Evolutionary conservation across 1,284 basidiomycete genomes (phyloP).

Genomic region (Cryptococcus floricola): DNA sequence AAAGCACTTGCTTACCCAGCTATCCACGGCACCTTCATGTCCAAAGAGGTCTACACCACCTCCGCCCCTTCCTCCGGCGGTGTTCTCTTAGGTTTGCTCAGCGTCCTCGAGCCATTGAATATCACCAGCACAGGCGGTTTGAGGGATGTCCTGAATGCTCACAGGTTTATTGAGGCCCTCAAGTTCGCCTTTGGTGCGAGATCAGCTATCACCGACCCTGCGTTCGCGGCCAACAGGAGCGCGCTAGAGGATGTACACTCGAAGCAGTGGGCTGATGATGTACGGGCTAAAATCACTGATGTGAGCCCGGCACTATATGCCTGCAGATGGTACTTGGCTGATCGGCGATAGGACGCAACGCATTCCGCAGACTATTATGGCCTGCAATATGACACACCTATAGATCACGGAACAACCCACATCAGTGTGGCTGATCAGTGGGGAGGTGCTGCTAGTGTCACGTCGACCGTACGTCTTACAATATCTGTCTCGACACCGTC

Average conservation of each 20-base stretch:
- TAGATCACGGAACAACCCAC: slow-evolving; percentile 90
- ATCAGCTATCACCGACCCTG: slow-evolving; percentile 70
- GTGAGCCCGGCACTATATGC: slow-evolving; percentile 48
- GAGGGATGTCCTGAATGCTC: slow-evolving; percentile 34
- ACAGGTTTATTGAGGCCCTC: slow-evolving; percentile 53
- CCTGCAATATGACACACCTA: slow-evolving; percentile 68
- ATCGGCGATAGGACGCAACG: slow-evolving; percentile 62
- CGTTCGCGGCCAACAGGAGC: slow-evolving; percentile 51
- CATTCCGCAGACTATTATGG: slow-evolving; percentile 78
- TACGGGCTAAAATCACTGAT: slow-evolving; percentile 70
- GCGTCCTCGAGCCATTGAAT: slow-evolving; percentile 39
- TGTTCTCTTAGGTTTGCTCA: slow-evolving; percentile 44
- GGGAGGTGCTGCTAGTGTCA: slow-evolving; percentile 80
- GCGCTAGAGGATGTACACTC: slow-evolving; percentile 66
- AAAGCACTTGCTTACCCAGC: slow-evolving; percentile 67
- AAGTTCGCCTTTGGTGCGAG: slow-evolving; percentile 56
- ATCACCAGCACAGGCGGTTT: slow-evolving; percentile 27
- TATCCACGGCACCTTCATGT: slow-evolving; percentile 68
- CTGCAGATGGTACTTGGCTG: not conserved
- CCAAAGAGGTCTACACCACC: slow-evolving; percentile 75
- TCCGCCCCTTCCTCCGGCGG: slow-evolving; percentile 66
- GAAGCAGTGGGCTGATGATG: slow-evolving; percentile 62
- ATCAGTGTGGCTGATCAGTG: slow-evolving; percentile 72
- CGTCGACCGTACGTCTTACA: slow-evolving; percentile 60
- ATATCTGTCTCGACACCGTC: not conserved